Evolutionary conservation across 2,329 filamentous ascomycete species (phyloP).

Genomic region (Monascus ruber): DNA sequence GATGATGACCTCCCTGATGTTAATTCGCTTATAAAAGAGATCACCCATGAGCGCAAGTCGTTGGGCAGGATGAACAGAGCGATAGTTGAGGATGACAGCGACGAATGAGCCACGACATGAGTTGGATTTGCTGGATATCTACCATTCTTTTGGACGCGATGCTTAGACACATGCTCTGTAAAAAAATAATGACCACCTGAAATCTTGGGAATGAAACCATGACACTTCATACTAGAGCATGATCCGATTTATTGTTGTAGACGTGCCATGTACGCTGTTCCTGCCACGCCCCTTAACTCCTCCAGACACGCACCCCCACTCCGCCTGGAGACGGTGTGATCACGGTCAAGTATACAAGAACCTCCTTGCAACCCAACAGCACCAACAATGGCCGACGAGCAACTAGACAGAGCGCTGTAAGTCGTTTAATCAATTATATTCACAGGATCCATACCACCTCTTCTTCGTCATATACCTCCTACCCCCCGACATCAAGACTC

Average conservation of each 20-base stretch:
- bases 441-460: background rate
- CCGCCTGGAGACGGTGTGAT: background rate
- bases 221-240: too few relatives aligned
- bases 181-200: too few relatives aligned
- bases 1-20: constrained; percentile 20
- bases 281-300: constrained; percentile 1
- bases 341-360: background rate
- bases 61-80: constrained; percentile 9
- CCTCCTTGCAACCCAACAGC: constrained; percentile 4
- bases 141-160: background rate
- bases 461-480: background rate
- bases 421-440: constrained; percentile 7
- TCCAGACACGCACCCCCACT: constrained; percentile 3
- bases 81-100: constrained; percentile 20
- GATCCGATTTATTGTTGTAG: background rate
- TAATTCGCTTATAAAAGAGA: constrained; percentile 12
- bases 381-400: constrained; percentile 33
- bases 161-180: background rate
- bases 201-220: too few relatives aligned
- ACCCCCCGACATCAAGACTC: background rate
- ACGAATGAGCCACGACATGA: constrained; percentile 7
- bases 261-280: background rate
- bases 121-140: background rate
- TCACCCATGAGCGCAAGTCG: constrained; percentile 5
- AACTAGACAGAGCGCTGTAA: constrained; percentile 42